Conservation (phyloP, 78 protist species). For the Neovahlkampfia damariscottae region DNA sequence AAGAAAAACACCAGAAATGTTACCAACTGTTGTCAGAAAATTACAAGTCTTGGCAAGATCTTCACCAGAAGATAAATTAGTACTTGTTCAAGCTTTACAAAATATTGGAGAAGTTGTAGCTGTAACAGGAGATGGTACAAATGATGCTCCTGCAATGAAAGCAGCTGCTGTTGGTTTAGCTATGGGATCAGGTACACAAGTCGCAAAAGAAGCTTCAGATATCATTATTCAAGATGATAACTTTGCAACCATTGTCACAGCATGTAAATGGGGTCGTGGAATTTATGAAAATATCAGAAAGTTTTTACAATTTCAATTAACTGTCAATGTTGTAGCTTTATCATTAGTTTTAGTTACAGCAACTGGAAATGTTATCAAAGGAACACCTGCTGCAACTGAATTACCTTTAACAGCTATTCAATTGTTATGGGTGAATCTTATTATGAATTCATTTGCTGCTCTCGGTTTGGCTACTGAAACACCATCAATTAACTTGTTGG, state of each 20-base stretch:
- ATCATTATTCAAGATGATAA: conserved; percentile 84
- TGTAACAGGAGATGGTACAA: conserved; percentile 83
- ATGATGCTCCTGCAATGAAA: conserved; percentile 74
- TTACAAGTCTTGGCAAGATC: conserved; percentile 79
- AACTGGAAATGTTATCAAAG: too few relatives aligned
- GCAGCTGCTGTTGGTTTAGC: conserved; percentile 78
- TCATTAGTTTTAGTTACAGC: conserved; percentile 45
- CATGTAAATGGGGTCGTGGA: conserved; percentile 48
- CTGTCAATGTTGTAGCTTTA: conserved; percentile 68
- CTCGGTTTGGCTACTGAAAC: conserved; percentile 77
- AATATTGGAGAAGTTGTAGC: conserved; percentile 69
- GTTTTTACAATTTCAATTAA: conserved; percentile 65
- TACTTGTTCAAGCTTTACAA: conserved; percentile 55
- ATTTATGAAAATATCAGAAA: conserved; percentile 60
- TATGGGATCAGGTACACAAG: conserved; percentile 78
- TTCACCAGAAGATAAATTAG: conserved; percentile 66
- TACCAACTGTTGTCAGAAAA: conserved; percentile 23
- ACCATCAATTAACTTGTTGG: conserved; percentile 32
- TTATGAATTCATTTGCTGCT: conserved; percentile 88
- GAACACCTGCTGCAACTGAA: conserved; percentile 24
- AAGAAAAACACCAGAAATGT: conserved; percentile 20
- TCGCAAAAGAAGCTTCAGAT: conserved; percentile 83
- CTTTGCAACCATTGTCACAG: conserved; percentile 61
- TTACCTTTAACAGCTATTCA: conserved; percentile 71
- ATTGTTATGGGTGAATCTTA: conserved; percentile 79